Conservation (phyloP, 2,329 filamentous ascomycete species). For the Volutella citrinella region DNA sequence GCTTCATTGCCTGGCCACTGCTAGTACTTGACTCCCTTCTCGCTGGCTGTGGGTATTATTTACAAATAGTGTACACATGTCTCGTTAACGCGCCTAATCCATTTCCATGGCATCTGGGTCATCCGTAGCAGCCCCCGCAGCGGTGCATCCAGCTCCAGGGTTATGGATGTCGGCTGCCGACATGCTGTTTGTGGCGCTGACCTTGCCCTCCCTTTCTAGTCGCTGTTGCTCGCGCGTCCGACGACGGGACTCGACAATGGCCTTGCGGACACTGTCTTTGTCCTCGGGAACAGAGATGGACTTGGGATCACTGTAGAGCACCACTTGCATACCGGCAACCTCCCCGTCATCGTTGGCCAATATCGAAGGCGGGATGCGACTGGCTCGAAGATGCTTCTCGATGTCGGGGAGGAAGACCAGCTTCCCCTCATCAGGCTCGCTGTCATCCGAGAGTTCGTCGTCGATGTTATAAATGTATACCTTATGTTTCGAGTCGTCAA, state of each 20-base stretch:
- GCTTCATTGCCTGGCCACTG: too few species aligned
- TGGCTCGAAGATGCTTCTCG: constrained; percentile 71
- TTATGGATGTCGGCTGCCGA: too few species aligned
- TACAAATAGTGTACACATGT: too few species aligned
- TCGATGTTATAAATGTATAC: constrained; percentile 91
- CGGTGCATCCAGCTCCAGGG: too few species aligned
- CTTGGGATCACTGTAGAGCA: constrained; percentile 78
- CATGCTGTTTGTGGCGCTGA: too few species aligned
- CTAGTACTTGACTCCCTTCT: too few species aligned
- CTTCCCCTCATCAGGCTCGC: constrained; percentile 47
- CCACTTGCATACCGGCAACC: constrained; percentile 65
- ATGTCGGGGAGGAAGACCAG: constrained; percentile 84
- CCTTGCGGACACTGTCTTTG: constrained; percentile 74
- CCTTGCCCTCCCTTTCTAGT: constrained; percentile 33
- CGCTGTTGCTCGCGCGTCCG: constrained; percentile 61
- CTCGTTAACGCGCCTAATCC: too few species aligned
- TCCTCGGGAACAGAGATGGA: constrained; percentile 74
- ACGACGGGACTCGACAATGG: constrained; percentile 75
- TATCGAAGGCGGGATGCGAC: constrained; percentile 66
- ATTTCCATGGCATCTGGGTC: constrained; percentile 66
- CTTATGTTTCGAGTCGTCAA: constrained; percentile 83
- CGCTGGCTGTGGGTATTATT: too few species aligned
- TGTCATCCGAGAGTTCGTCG: constrained; percentile 68
- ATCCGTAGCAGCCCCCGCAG: constrained; percentile 10
- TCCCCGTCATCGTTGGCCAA: constrained; percentile 55